These are phyloP conservation scores for Termitomyces sp. DNA, from an alignment of 768 basidiomycete species.

Conservation along the genomic window DNA sequence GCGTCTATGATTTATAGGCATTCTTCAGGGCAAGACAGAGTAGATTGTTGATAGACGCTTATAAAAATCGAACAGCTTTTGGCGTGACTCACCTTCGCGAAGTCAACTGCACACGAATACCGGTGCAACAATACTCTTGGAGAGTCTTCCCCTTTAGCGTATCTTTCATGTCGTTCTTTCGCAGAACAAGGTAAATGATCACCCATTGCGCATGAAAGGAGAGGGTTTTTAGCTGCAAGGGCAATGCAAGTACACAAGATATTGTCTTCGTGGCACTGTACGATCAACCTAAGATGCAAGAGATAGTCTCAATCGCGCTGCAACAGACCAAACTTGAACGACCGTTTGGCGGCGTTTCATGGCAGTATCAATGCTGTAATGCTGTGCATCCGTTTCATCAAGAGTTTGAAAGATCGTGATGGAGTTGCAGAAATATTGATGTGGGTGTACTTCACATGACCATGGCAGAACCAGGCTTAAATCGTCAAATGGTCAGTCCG, in stretches of 20 bases:
- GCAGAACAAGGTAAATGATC: background rate
- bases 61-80: constrained; percentile 3
- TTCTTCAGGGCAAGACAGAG: constrained; percentile 14
- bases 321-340: background rate
- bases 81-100: background rate
- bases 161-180: no score
- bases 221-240: background rate
- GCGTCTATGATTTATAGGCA: background rate
- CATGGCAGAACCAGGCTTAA: background rate
- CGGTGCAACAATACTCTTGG: background rate
- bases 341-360: background rate
- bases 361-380: background rate
- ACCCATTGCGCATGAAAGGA: background rate
- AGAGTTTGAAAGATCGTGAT: background rate
- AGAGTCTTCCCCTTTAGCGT: background rate
- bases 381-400: constrained; percentile 3
- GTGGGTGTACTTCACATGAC: constrained; percentile 9
- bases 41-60: constrained; percentile 10
- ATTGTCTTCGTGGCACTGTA: background rate
- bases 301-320: no score
- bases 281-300: background rate
- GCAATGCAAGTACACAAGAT: background rate
- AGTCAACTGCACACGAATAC: background rate
- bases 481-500: background rate
- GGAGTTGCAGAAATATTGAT: no score